Conservation (phyloP, 441 rosid species). For the Syzygium malaccense region DNA sequence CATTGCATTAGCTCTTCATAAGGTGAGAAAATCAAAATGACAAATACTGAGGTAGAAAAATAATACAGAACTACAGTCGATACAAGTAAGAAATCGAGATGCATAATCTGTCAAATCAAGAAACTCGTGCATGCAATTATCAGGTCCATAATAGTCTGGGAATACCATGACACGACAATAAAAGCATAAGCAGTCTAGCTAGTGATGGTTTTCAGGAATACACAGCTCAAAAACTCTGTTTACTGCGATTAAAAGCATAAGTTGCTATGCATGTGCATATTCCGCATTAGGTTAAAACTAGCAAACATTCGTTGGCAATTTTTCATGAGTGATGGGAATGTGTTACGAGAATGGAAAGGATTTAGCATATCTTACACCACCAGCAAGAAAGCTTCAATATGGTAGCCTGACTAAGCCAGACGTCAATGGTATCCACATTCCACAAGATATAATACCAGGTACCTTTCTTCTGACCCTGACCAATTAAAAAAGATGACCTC, state of each 20-base stretch:
- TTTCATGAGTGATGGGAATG: background rate
- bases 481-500: conserved; percentile 11
- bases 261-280: background rate
- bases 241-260: background rate
- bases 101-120: background rate
- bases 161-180: background rate
- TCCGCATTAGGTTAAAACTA: background rate
- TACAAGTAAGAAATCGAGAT: background rate
- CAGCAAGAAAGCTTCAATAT: conserved; percentile 8
- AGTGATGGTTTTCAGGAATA: background rate
- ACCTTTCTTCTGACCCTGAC: conserved; percentile 16
- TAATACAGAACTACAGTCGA: background rate
- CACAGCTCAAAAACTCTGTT: background rate
- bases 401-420: conserved; percentile 15
- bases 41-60: background rate
- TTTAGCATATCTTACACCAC: conserved; percentile 7
- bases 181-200: background rate
- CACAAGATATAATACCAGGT: conserved; percentile 13
- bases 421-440: conserved; percentile 6
- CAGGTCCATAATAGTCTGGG: background rate
- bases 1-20: background rate
- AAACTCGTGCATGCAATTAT: background rate
- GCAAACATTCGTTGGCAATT: background rate
- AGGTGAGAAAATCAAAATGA: background rate
- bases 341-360: conserved; percentile 1